Conservation (phyloP, 163 green algal species). For the Chlorella variabilis region DNA sequence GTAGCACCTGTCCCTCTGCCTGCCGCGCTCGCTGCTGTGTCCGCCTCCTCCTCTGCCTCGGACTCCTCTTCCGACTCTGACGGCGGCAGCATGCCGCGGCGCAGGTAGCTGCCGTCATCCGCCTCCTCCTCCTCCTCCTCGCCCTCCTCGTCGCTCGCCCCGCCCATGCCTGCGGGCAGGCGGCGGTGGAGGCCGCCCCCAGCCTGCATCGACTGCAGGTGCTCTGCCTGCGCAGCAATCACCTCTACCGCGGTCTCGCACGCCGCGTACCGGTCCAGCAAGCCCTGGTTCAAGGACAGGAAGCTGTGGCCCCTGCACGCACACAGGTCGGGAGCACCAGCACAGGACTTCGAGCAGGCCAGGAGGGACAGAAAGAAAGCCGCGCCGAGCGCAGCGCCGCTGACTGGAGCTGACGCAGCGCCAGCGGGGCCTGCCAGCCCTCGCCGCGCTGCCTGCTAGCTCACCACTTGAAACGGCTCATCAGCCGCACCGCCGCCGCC, state of each 20-base stretch:
- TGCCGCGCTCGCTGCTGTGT: not conserved
- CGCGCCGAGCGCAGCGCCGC: too few species aligned
- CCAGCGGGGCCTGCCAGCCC: too few species aligned
- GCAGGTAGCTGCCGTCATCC: constrained; percentile 32
- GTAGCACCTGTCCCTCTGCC: not conserved
- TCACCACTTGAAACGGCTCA: constrained; percentile 96
- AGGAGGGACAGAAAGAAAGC: too few species aligned
- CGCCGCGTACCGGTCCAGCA: constrained; percentile 87
- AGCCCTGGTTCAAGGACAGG: constrained; percentile 90
- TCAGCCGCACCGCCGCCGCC: constrained; percentile 69
- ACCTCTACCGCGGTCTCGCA: constrained; percentile 84
- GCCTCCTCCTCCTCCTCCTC: constrained; percentile 39
- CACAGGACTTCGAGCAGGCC: too few species aligned
- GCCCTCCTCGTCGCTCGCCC: not conserved
- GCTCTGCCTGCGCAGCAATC: constrained; percentile 73
- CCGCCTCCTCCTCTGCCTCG: constrained; percentile 32
- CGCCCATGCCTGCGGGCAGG: constrained; percentile 10
- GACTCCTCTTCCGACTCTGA: constrained; percentile 48
- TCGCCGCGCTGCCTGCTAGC: not conserved
- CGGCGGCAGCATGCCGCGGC: constrained; percentile 20
- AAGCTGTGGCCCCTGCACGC: constrained; percentile 92
- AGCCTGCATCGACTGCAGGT: not conserved
- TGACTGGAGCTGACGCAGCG: too few species aligned
- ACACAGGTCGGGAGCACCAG: not conserved
- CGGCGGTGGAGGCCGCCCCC: not conserved